A percentile compares a stretch with the other conserved stretches of the same genome.
Evolutionary conservation across 1,284 basidiomycete genomes (phyloP).

Genomic region (Microbotryum intermedium): DNA sequence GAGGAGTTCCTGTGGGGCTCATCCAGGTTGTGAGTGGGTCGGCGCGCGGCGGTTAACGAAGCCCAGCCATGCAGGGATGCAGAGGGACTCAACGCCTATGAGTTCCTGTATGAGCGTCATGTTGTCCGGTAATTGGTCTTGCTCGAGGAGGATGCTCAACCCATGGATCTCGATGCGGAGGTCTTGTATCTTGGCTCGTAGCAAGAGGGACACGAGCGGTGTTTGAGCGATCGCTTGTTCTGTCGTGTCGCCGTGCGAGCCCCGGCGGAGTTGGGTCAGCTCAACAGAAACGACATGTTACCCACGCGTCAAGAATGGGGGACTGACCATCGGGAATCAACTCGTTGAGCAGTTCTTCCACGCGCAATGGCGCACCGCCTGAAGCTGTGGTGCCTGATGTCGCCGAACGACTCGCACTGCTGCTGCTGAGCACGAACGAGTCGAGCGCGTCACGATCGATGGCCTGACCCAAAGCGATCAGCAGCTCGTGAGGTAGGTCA

Average conservation of each 20-base stretch:
- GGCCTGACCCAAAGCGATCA: conserved; percentile 19
- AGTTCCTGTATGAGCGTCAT: conserved; percentile 86
- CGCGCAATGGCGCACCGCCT: conserved; percentile 2
- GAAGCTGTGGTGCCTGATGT: background rate
- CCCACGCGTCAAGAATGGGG: background rate
- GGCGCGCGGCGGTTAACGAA: background rate
- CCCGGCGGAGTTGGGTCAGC: too few relatives aligned
- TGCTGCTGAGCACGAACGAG: conserved; percentile 21
- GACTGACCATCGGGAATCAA: conserved; percentile 65
- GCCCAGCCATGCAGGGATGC: conserved; percentile 1
- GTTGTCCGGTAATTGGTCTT: conserved; percentile 68
- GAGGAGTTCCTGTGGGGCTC: conserved; percentile 63
- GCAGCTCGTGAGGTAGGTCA: conserved; percentile 24
- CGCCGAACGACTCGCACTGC: too few relatives aligned
- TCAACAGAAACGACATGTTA: too few relatives aligned
- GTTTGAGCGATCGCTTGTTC: conserved; percentile 34
- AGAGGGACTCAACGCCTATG: conserved; percentile 57
- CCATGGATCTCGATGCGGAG: conserved; percentile 64
- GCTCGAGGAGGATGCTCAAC: conserved; percentile 57
- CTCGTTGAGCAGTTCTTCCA: conserved; percentile 51
- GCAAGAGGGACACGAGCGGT: conserved; percentile 48
- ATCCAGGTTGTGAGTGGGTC: conserved; percentile 3
- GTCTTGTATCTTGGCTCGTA: conserved; percentile 53
- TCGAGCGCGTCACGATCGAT: conserved; percentile 27
- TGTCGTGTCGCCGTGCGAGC: conserved; percentile 50